Percentiles rank a stretch among this genome's conserved stretches.
These are phyloP conservation scores for Coniosporium tulheliwenetii DNA, from an alignment of 2,329 filamentous ascomycete species.

Conservation along the genomic window DNA sequence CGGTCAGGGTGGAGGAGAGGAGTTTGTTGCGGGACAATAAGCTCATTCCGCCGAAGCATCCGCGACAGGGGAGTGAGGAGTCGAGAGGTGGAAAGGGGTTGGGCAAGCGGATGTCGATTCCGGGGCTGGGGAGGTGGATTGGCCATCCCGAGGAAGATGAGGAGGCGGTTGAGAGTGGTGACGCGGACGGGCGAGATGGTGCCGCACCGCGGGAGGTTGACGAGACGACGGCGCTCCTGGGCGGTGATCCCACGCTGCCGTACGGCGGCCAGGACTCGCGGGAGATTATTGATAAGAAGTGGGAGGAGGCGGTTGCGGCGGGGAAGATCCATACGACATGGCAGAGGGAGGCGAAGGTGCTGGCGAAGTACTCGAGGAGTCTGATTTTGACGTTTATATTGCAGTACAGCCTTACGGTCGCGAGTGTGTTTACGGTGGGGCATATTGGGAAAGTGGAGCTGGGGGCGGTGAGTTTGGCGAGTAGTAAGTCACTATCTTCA, in stretches of 20 bases:
- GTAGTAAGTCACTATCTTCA: constrained; percentile 11
- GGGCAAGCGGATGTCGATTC: constrained; percentile 13
- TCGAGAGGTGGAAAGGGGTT: constrained; percentile 11
- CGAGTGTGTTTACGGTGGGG: constrained; percentile 32
- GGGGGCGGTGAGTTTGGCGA: constrained; percentile 30
- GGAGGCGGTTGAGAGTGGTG: constrained; percentile 7
- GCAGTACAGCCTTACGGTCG: constrained; percentile 31
- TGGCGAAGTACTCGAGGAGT: constrained; percentile 36
- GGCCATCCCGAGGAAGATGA: background rate
- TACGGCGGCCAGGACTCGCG: constrained; percentile 33
- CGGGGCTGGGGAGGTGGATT: constrained; percentile 8
- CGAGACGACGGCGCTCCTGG: constrained; percentile 34
- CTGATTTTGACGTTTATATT: constrained; percentile 31
- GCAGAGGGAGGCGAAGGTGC: constrained; percentile 74
- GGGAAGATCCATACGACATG: constrained; percentile 80
- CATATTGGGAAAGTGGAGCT: constrained; percentile 33
- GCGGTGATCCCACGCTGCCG: constrained; percentile 18
- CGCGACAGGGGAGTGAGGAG: constrained; percentile 16
- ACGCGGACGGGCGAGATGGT: constrained; percentile 4
- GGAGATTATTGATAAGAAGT: constrained; percentile 53
- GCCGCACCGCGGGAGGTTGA: constrained; percentile 8
- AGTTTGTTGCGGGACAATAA: constrained; percentile 44
- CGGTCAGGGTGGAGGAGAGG: constrained; percentile 39
- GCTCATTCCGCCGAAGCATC: constrained; percentile 37
- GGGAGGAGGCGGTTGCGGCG: constrained; percentile 70